Conservation (phyloP, 768 basidiomycete genomes). For the Krasilnikovozyma curviuscula region DNA sequence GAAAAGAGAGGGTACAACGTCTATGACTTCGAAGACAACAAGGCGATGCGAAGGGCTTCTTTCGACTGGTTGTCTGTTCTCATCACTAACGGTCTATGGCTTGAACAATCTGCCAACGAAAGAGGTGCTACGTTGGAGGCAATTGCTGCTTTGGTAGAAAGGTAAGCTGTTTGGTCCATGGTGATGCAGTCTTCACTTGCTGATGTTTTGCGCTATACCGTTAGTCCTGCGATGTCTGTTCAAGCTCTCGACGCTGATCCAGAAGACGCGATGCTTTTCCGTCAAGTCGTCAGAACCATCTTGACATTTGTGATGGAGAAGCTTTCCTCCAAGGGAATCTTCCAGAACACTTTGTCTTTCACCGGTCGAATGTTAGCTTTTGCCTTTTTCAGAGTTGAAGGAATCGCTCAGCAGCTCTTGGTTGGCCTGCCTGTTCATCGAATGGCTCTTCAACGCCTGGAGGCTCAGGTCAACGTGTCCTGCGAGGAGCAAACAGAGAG, state of each 20-base stretch:
- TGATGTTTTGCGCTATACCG: background rate
- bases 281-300: constrained; percentile 22
- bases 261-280: constrained; percentile 20
- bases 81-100: constrained; percentile 25
- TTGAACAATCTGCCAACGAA: constrained; percentile 28
- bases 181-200: no score
- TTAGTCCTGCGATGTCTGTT: constrained; percentile 25
- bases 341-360: constrained; percentile 31
- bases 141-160: constrained; percentile 27
- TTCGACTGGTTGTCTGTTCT: constrained; percentile 26
- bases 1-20: constrained; percentile 21
- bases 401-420: constrained; percentile 30
- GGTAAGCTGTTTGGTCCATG: no score
- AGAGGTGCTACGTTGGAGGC: constrained; percentile 30
- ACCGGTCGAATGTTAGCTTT: constrained; percentile 30
- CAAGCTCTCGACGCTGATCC: constrained; percentile 18
- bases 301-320: constrained; percentile 30
- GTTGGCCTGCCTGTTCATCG: constrained; percentile 27
- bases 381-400: constrained; percentile 31
- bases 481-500: no score
- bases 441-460: constrained; percentile 22
- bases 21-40: constrained; percentile 14
- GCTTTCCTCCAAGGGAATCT: constrained; percentile 31
- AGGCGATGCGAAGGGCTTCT: constrained; percentile 19
- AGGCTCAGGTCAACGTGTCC: background rate